Evolutionary conservation across 169 alveolate species (phyloP), one percentile per base, ranked within the genome.

Genomic region (Cyclospora cayetanensis): DNA sequence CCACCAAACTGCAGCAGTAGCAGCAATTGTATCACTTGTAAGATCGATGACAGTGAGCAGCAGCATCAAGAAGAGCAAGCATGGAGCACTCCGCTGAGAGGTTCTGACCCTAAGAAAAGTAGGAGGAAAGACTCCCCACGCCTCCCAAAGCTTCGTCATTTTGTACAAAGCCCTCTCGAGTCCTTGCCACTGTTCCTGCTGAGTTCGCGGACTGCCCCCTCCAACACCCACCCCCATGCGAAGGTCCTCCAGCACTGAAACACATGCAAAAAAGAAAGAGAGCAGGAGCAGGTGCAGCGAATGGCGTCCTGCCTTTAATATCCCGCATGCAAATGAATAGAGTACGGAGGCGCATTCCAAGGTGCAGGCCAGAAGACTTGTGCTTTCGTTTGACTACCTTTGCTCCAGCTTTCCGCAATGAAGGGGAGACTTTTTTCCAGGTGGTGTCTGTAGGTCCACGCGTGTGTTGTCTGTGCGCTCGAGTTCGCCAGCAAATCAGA

Each of bases 401-500:
- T 88, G 46, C 94, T 63, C 92, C 93, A 93, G 90, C 90, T 88
- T 41, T 65, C 90, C 50, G 94, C 91, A 82, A 94, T 94, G 37
- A 82, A 83, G 25, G 96, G 96, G 22, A 94, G 74, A 70, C 84
- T 88, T 52, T 94, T 94, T 80, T 94, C 96, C 25, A 94, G 70
- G 68, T 90, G 93, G 53, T 91, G 90, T 9, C 96, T 53, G 85
- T 93, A 95, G 35, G 96, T 68, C 95, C 96, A 94, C 27, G 96
- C 95, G 22, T 94, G 91, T 18, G 90, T 93, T 82, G 93, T 82
- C 68, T 92, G 94, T 31, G 92, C 90, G 52, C 95, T 92, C 34
- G 95, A 91, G 91, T 95, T 95, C 92, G 91, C 92, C 25, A 95
- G 80, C 65, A 95, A 76, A 88, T 95, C 97, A 41, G 95, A 92